A percentile compares a stretch with the other conserved stretches of the same genome.
Conservation (phyloP, 257 asterid species). For the Salvia miltiorrhiza region DNA sequence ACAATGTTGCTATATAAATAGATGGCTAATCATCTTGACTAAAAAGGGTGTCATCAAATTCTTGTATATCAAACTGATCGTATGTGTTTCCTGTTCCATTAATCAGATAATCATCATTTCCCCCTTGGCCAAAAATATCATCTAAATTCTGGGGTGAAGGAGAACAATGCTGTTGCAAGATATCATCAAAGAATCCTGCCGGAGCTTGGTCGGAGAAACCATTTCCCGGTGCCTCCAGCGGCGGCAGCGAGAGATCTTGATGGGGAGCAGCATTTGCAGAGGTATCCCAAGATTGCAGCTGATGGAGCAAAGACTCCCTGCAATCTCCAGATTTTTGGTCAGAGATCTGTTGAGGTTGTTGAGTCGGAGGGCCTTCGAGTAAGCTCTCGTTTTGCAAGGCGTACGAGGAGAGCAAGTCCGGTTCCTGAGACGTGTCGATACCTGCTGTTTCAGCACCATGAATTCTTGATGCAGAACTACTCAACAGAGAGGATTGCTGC, state of each 20-base stretch:
- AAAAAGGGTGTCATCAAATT: constrained; percentile 28
- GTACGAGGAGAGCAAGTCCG: neutral
- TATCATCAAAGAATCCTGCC: neutral
- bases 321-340: neutral
- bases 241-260: constrained; percentile 14
- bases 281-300: constrained; percentile 5
- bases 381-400: neutral
- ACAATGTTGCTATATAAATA: neutral
- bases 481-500: constrained; percentile 6
- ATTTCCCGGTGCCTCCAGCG: neutral
- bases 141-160: constrained; percentile 15
- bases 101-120: constrained; percentile 16
- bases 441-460: neutral
- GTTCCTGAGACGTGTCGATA: neutral
- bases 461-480: neutral
- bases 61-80: constrained; percentile 34
- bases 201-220: constrained; percentile 1
- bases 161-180: constrained; percentile 19
- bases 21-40: constrained; percentile 21
- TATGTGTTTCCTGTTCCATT: constrained; percentile 29
- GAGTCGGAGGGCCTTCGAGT: neutral
- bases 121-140: constrained; percentile 22
- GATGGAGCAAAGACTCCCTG: constrained; percentile 7
- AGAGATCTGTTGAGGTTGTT: neutral
- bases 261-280: neutral